Evolutionary conservation across 163 green algal genomes (phyloP), one percentile per base, ranked within the genome.

Genomic region (Smithsoniella earleae): DNA sequence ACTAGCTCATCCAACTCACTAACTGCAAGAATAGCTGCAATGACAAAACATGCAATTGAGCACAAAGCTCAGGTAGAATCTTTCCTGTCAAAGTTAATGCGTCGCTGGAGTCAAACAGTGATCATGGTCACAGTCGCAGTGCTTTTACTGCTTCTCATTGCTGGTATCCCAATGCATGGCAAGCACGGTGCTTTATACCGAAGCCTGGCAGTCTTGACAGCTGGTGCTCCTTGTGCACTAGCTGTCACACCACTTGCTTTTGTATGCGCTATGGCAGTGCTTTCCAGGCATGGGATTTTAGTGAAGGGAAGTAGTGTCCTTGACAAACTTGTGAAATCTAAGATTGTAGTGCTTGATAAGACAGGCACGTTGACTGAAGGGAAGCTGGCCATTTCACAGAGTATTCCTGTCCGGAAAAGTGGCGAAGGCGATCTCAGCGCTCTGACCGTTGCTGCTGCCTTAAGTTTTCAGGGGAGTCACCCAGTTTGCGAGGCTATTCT

Each of bases 351-450:
- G 2, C 87, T 99, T 36, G 94, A 99, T 83, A 99, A 99, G 84
- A 98, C 94, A n/a, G 91, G 79, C 73, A 98, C 93, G 27, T 84
- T 98, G 22, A 98, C 93, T 6, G 92, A 84, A 0, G 93, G 93
- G 36, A 34, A 77, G 88, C 58, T 36, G 64, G 3, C 46, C 66
- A 0, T 44, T 79, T 10, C 28, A 75, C 33, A 27, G 43, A n/a
- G n/a, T 66, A 22, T 8, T 82, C 62, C n/a, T n/a, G n/a, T n/a
- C n/a, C n/a, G n/a, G n/a, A n/a, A n/a, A n/a, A n/a, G n/a, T n/a
- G n/a, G n/a, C n/a, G n/a, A n/a, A n/a, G n/a, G n/a, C n/a, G n/a
- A n/a, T n/a, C n/a, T n/a, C n/a, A n/a, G n/a, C n/a, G 85, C 89
- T n/a, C 62, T 94, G 10, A 78, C 77, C 28, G 83, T 83, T 22